Conservation (phyloP, 768 basidiomycete species). For the Tricholoma flavovirens region DNA sequence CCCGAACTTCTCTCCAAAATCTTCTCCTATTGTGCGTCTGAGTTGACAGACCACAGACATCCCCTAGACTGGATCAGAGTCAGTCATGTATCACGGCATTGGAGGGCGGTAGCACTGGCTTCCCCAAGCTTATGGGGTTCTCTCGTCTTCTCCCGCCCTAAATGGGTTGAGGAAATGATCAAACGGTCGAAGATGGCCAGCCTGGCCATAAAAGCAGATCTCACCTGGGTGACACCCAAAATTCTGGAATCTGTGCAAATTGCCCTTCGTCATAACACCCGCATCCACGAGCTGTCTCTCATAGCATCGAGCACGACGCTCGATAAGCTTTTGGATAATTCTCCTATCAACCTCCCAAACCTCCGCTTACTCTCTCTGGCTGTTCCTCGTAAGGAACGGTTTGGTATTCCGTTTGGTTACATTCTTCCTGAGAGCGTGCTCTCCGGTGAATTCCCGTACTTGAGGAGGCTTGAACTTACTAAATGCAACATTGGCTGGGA, state of each 20-base stretch:
- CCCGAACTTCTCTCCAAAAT: constrained; percentile 36
- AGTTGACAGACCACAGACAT: constrained; percentile 3
- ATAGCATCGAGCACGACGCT: constrained; percentile 18
- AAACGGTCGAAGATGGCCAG: constrained; percentile 38
- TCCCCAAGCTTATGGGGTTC: constrained; percentile 37
- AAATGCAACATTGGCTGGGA: constrained; percentile 31
- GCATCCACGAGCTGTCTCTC: constrained; percentile 29
- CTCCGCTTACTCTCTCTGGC: constrained; percentile 26
- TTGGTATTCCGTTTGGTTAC: constrained; percentile 15
- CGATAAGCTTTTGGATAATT: constrained; percentile 20
- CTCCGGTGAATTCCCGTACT: constrained; percentile 24
- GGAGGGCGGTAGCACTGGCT: constrained; percentile 38
- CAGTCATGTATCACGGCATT: constrained; percentile 36
- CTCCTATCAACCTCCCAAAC: constrained; percentile 23
- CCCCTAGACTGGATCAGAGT: constrained; percentile 30
- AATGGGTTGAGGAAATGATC: constrained; percentile 39
- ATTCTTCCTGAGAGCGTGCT: constrained; percentile 24
- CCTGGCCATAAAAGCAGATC: constrained; percentile 23
- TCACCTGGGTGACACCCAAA: constrained; percentile 21
- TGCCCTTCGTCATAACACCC: constrained; percentile 26
- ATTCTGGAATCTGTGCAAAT: constrained; percentile 23
- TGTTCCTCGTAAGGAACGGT: constrained; percentile 14
- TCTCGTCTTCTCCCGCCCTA: constrained; percentile 25
- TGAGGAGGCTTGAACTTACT: constrained; percentile 31
- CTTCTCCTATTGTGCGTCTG: constrained; percentile 24